phyloP scores from a whole-genome alignment of 140 eudicot species.

The Bidens hawaiensis region DNA sequence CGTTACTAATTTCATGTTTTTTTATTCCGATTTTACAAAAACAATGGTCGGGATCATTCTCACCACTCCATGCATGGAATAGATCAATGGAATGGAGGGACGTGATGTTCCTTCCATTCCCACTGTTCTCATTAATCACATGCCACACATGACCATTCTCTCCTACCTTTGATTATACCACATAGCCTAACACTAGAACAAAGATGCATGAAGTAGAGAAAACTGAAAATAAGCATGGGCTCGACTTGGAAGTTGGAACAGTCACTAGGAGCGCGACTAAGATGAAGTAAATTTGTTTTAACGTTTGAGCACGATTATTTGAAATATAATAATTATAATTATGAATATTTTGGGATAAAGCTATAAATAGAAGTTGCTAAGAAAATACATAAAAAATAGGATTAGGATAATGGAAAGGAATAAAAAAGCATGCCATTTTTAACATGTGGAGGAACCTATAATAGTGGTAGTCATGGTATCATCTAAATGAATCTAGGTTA shows the following conservation, averaged over 20 bases:
- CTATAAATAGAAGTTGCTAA: background rate
- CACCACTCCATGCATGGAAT: too few species aligned
- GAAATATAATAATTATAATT: background rate
- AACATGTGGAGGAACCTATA: conserved; percentile 18
- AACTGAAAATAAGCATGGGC: background rate
- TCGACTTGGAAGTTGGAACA: background rate
- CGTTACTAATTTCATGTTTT: too few species aligned
- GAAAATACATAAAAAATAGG: background rate
- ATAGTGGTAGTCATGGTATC: background rate
- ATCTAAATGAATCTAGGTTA: conserved; percentile 13
- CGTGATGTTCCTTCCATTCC: too few species aligned
- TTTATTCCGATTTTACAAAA: too few species aligned
- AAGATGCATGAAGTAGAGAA: background rate
- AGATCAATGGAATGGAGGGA: too few species aligned
- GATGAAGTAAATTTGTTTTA: too few species aligned
- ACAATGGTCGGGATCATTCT: too few species aligned
- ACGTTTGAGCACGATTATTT: too few species aligned
- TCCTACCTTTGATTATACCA: too few species aligned
- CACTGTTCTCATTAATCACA: too few species aligned
- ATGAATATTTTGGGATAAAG: background rate
- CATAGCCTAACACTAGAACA: background rate
- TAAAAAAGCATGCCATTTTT: conserved; percentile 9
- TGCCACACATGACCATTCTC: too few species aligned
- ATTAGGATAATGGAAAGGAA: background rate
- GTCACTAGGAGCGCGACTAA: background rate